A percentile compares a stretch with the other conserved stretches of the same genome.
Conservation (phyloP, 179 eudicot species). For the Silene vulgaris region DNA sequence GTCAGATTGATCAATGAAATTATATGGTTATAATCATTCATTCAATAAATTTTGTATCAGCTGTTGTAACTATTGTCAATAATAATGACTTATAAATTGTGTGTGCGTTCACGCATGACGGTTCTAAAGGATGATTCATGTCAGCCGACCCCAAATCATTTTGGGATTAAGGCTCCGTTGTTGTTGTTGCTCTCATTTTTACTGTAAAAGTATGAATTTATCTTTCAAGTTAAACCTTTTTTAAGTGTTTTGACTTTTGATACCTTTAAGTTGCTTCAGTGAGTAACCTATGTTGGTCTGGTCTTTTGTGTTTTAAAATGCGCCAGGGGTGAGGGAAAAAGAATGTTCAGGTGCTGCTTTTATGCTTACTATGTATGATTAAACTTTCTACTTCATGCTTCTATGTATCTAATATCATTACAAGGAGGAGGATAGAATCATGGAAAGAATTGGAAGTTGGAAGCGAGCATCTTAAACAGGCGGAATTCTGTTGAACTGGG, state of each 20-base stretch:
- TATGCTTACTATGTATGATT: neutral
- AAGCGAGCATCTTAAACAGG: conserved; percentile 10
- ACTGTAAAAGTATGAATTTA: neutral
- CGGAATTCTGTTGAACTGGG: neutral
- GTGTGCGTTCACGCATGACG: no score
- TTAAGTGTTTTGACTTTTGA: neutral
- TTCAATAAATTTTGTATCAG: conserved; percentile 1
- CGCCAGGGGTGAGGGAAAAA: no score
- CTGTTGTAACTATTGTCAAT: neutral
- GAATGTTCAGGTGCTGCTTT: neutral
- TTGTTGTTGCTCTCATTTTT: neutral
- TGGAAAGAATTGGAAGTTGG: neutral
- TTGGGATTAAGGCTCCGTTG: no score
- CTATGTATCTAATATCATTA: neutral
- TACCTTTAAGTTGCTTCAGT: neutral
- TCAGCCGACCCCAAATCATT: no score
- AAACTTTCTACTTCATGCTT: neutral
- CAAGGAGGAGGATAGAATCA: neutral
- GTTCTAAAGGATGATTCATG: no score
- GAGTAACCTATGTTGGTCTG: neutral
- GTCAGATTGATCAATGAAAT: neutral
- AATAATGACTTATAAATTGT: neutral
- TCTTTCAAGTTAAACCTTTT: neutral
- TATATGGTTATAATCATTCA: neutral
- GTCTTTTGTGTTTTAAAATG: neutral